Evolutionary conservation across 352 stramenopile species (phyloP), one percentile per base, ranked within the genome.

Genomic region (Halophytophthora batemanensis): DNA sequence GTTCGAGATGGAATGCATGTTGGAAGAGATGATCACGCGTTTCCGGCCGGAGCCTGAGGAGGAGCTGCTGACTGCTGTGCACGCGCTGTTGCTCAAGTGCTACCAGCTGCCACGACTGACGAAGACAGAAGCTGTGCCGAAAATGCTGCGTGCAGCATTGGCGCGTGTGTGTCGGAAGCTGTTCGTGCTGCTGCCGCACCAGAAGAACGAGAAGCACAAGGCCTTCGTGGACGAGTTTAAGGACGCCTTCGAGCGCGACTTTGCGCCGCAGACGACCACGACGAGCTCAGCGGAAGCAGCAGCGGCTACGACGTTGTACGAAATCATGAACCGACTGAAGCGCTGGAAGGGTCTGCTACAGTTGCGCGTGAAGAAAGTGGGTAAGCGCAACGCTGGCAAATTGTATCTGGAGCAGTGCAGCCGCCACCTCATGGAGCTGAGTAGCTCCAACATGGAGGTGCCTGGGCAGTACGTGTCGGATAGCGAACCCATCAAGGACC

Each of bases 11-110:
- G 97, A 99, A 76, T 94, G 87, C 28, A 98, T 99, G 67, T 71
- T 99, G 28, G 96, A 99, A 73, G 96, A 99, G 61, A 86, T 99
- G 59, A 99, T 99, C 63, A 95, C 97, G 5, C 93, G 96, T 36
- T 99, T 99, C 59, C 88, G 96, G 1, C 95, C 94, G 14, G 96
- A 97, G 46, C 96, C 97, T 5, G 96, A 98, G 66, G 96, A 99
- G 65, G 96, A 99, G 65, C 78, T 99, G 50, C 74, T 99, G 14
- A 96, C 88, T 5, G 96, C 96, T 2, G 93, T 99, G 21, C 86
- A 97, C 49, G 93, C 93, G 44, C 73, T 99, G 38, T 65, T 98
- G n/a, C 75, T 98, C 50, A 98, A 90, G 75, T 98, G 83, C 47
- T 94, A 96, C 56, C 86, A 95, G 55, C 65, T 95, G 6, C 82